Conservation (phyloP, 2,329 filamentous ascomycete genomes). For the Sarocladiaceae sp. region DNA sequence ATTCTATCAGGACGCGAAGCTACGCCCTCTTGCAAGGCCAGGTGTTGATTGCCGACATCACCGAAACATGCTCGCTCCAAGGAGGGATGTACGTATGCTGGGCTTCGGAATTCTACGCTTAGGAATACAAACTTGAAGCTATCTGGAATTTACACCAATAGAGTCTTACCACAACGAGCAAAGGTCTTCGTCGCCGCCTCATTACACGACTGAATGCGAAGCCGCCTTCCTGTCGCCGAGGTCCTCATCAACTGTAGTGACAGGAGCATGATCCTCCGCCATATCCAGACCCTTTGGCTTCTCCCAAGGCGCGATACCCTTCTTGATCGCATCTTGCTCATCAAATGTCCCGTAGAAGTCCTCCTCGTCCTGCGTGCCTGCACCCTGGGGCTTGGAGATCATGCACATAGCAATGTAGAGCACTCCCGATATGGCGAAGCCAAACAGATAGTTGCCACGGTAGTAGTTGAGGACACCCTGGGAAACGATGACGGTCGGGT, state of each 20-base stretch:
- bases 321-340: background rate
- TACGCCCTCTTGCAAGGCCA: no score
- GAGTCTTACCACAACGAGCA: no score
- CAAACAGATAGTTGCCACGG: slow-evolving; percentile 13
- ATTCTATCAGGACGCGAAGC: no score
- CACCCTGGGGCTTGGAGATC: background rate
- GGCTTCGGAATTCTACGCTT: no score
- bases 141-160: no score
- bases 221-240: background rate
- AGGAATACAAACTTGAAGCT: no score
- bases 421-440: background rate
- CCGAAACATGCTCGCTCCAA: no score
- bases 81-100: no score
- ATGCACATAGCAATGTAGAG: background rate
- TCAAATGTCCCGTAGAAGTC: slow-evolving; percentile 1
- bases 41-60: no score
- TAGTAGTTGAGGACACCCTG: slow-evolving; percentile 12
- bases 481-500: slow-evolving; percentile 1
- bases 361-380: background rate
- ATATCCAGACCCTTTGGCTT: background rate
- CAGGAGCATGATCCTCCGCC: background rate
- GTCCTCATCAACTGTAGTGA: background rate
- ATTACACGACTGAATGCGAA: background rate
- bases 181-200: background rate
- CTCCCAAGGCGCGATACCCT: background rate